A percentile compares a stretch with the other conserved stretches of the same genome.
Conservation (phyloP, 2,329 filamentous ascomycete genomes). For the Colletotrichum sp. region DNA sequence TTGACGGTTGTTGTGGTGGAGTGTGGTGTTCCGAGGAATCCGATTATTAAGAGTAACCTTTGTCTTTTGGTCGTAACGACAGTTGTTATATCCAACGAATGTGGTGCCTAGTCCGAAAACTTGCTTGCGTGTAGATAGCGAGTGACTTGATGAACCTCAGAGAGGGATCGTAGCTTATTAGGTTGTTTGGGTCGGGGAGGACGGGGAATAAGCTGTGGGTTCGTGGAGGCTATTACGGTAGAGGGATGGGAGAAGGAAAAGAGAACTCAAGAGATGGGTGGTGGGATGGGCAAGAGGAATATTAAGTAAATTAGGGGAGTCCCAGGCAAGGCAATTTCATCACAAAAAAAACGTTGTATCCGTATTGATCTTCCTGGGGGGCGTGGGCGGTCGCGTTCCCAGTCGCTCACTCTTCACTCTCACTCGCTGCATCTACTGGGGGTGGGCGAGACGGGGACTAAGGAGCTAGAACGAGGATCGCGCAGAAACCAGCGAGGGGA, state of each 20-base stretch:
- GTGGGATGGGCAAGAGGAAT: neutral
- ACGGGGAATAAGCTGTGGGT: conserved; percentile 14
- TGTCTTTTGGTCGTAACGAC: neutral
- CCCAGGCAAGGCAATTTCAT: conserved; percentile 13
- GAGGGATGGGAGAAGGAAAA: neutral
- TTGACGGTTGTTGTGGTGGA: conserved; percentile 22
- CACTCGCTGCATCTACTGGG: neutral
- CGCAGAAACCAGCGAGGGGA: neutral
- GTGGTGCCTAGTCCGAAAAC: neutral
- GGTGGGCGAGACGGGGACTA: neutral
- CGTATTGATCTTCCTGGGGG: conserved; percentile 4
- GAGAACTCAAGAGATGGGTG: neutral
- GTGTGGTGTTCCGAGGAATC: neutral
- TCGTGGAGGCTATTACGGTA: conserved; percentile 16
- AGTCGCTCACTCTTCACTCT: neutral
- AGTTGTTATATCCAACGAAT: conserved; percentile 6
- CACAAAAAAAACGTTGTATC: conserved; percentile 15
- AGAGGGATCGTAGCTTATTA: neutral
- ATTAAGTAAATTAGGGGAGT: conserved; percentile 17
- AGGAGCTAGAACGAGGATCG: conserved; percentile 13
- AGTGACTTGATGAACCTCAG: conserved; percentile 16
- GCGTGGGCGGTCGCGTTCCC: neutral
- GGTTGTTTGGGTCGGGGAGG: neutral
- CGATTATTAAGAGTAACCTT: neutral
- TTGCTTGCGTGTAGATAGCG: neutral